Conservation (phyloP, 495 filamentous ascomycete species). For the Penicillium desertorum region DNA sequence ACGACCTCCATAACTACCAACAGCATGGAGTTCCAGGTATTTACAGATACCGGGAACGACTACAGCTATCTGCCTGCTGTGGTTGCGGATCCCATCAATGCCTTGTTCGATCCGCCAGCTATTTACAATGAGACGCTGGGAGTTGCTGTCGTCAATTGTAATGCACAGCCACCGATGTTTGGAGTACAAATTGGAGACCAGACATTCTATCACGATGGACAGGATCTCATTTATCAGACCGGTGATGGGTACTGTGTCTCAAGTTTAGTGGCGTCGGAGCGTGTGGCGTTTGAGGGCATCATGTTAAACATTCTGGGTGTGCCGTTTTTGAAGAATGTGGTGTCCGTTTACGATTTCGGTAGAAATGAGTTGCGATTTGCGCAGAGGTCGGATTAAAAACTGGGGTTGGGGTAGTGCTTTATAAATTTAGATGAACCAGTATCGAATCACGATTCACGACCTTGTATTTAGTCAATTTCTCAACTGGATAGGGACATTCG, state of each 20-base stretch:
- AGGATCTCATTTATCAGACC: conserved; percentile 55
- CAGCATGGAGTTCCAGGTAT: conserved; percentile 39
- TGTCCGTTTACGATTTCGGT: conserved; percentile 63
- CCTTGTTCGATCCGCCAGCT: conserved; percentile 56
- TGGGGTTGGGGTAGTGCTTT: too few species aligned
- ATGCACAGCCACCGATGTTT: conserved; percentile 53
- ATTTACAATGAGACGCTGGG: conserved; percentile 42
- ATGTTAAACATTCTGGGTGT: conserved; percentile 62
- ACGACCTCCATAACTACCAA: conserved; percentile 13
- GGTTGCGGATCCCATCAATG: conserved; percentile 60
- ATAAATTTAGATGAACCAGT: too few species aligned
- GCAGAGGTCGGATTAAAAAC: too few species aligned
- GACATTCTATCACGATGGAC: conserved; percentile 44
- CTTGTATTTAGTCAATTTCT: too few species aligned
- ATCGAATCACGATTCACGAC: neutral
- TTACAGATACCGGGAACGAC: conserved; percentile 71
- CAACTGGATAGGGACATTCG: too few species aligned
- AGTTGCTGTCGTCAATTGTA: conserved; percentile 62
- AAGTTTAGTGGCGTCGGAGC: conserved; percentile 36
- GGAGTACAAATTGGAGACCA: conserved; percentile 49
- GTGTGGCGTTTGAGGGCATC: conserved; percentile 23
- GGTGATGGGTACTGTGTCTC: conserved; percentile 36
- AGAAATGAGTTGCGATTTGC: conserved; percentile 53
- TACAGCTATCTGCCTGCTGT: conserved; percentile 56
- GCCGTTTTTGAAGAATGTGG: conserved; percentile 75